These are phyloP conservation scores for Corrigiola litoralis DNA, from an alignment of 179 eudicot genomes.

Conservation along the genomic window DNA sequence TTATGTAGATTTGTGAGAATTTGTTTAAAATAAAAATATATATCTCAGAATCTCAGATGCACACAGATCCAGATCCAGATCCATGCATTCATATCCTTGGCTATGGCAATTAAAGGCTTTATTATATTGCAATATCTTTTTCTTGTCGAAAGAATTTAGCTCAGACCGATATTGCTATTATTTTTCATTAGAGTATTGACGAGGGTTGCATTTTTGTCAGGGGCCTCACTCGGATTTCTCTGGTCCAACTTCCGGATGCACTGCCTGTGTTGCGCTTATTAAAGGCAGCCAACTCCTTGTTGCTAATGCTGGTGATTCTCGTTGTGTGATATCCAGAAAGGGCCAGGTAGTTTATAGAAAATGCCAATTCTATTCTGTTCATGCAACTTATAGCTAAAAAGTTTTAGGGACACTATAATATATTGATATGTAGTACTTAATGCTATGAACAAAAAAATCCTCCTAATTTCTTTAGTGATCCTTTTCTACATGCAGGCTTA, in stretches of 20 bases:
- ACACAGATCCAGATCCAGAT: too few relatives aligned
- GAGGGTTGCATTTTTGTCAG: constrained; percentile 43
- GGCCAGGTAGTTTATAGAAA: constrained; percentile 79
- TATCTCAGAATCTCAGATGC: too few relatives aligned
- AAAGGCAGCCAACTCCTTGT: constrained; percentile 69
- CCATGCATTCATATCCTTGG: not conserved
- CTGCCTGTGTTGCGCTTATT: constrained; percentile 82
- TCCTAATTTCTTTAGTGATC: constrained; percentile 2
- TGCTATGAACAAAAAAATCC: not conserved
- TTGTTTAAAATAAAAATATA: too few relatives aligned
- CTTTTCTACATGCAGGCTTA: constrained; percentile 58
- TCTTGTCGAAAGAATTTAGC: not conserved
- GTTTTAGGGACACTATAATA: not conserved
- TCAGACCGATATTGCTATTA: not conserved
- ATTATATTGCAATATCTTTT: not conserved
- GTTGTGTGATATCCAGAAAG: constrained; percentile 87
- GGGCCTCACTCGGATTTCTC: constrained; percentile 95
- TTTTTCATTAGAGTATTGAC: not conserved
- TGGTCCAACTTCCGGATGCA: constrained; percentile 94
- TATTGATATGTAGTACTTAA: not conserved
- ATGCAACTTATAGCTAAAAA: not conserved
- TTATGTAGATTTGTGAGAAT: too few relatives aligned
- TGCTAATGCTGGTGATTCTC: constrained; percentile 98
- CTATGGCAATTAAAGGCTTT: not conserved
- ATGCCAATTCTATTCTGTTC: not conserved